phyloP scores from a whole-genome alignment of 2,329 filamentous ascomycete genomes.

The Lizonia empirigonia region DNA sequence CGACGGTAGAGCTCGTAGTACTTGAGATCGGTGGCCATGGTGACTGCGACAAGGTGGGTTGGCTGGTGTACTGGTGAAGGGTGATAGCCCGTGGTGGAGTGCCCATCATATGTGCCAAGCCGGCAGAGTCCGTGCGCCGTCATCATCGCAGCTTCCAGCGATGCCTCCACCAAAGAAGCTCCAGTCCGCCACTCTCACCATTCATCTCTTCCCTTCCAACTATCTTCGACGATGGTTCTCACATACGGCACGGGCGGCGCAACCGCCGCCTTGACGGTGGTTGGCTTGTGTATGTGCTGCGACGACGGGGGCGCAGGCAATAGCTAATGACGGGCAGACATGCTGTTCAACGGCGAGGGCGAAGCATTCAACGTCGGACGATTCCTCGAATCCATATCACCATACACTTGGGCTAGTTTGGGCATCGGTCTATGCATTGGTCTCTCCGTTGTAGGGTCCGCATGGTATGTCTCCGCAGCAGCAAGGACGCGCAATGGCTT shows the following conservation, averaged over 20 bases:
- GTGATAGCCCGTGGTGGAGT: conserved; percentile 20
- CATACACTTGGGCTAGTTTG: conserved; percentile 88
- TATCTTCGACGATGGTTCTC: conserved; percentile 67
- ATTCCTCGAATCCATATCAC: conserved; percentile 92
- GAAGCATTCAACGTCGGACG: conserved; percentile 95
- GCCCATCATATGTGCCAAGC: conserved; percentile 13
- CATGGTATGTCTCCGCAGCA: conserved; percentile 70
- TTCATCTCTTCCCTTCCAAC: conserved; percentile 29
- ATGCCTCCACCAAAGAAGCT: conserved; percentile 35
- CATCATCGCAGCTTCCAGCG: conserved; percentile 31
- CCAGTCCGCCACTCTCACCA: conserved; percentile 31
- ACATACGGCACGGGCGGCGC: conserved; percentile 72
- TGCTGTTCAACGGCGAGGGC: conserved; percentile 97
- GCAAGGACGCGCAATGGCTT: neutral
- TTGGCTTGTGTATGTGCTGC: conserved; percentile 74
- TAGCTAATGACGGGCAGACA: conserved; percentile 67
- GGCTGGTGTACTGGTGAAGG: conserved; percentile 19
- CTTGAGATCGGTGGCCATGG: conserved; percentile 53
- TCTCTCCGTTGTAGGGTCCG: conserved; percentile 92
- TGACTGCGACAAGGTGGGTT: conserved; percentile 22
- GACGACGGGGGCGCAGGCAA: conserved; percentile 25
- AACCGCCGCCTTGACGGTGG: conserved; percentile 70
- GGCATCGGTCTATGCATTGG: conserved; percentile 96
- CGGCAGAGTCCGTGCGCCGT: conserved; percentile 18
- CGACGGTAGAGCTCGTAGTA: conserved; percentile 97